These are phyloP conservation scores for Phytophthora pisi DNA, from an alignment of 352 stramenopile genomes.

Conservation along the genomic window DNA sequence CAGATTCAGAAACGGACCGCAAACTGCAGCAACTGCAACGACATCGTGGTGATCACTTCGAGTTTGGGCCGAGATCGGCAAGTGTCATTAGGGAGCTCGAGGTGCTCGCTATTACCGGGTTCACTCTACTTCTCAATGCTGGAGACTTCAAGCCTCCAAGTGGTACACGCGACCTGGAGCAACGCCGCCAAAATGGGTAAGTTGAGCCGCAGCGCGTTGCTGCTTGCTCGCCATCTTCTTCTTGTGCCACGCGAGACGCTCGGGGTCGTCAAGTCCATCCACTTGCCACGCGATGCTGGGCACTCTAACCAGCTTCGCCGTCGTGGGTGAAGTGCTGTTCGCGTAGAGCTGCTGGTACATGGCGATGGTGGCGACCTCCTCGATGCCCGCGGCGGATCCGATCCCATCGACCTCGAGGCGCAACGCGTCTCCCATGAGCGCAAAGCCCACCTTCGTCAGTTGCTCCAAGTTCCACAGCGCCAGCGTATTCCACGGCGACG, in stretches of 20 bases:
- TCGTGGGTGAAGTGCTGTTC: constrained; percentile 32
- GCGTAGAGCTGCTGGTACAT: constrained; percentile 90
- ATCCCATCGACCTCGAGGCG: constrained; percentile 51
- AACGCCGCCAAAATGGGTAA: constrained; percentile 57
- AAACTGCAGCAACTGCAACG: constrained; percentile 2
- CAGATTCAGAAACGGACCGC: constrained; percentile 31
- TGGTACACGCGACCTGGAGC: constrained; percentile 52
- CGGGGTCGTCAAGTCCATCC: constrained; percentile 55
- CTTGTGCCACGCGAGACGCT: constrained; percentile 91
- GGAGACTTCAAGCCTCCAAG: constrained; percentile 30
- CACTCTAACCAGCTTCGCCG: constrained; percentile 88
- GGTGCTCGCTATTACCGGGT: not conserved
- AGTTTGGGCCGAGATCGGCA: not conserved
- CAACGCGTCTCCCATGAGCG: constrained; percentile 85
- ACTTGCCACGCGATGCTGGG: constrained; percentile 86
- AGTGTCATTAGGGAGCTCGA: not conserved
- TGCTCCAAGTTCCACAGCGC: constrained; percentile 93
- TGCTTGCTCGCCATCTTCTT: constrained; percentile 96
- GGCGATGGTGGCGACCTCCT: constrained; percentile 94
- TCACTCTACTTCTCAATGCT: not conserved
- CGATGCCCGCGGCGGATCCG: constrained; percentile 70
- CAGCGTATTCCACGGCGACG: constrained; percentile 96
- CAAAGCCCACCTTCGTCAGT: constrained; percentile 92
- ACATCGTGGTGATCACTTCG: constrained; percentile 3
- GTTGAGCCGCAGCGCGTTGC: constrained; percentile 79